Evolutionary conservation across 176 grass and related monocot species (phyloP), one percentile per base, ranked within the genome.

Genomic region (Leersia perrieri): DNA sequence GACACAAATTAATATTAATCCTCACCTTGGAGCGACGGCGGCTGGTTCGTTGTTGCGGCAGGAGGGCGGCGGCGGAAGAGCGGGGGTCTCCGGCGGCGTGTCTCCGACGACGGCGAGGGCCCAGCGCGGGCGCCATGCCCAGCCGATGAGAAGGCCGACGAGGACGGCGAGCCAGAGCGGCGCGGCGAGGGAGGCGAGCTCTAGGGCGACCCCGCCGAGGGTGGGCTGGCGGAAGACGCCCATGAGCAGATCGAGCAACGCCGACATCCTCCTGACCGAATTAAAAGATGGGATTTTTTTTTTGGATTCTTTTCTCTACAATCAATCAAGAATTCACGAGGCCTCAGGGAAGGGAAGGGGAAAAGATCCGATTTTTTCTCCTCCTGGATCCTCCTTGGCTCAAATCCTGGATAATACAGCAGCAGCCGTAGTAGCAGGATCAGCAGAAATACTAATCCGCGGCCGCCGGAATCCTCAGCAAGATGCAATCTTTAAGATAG

Each of bases 51-150:
- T 33, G 0, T 8, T 30, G 38, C 32, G 57, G 55, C 20, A 47
- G 16, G 83, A 39, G 2, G 27, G 57, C 11, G 30, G 30, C 20
- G 71, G 68, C 29, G 44, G 23, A 5, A 68, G 49, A 27, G 60
- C 26, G 0, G 55, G 57, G 2, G 30, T 42, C 18, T 16, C 29
- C 4, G 77, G 4, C 41, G 40, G 61, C 18, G 55, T 34, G 23
- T 32, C 63, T 20, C 83, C 49, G 69, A 92, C 58, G 58, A 87
- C 65, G 1, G 39, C 77, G 23, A 66, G 66, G 3, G 86, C 90
- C 95, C 95, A 98, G 13, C 81, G 78, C 7, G 95, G 95, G 13
- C 90, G 89, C 95, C 95, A 98, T 0, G 82, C 92, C 95, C 95
- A 98, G 2, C 95, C 95, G 22, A 95, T 8, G 63, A 98, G 69